Base-by-base conservation (phyloP, 495 filamentous ascomycete species). In the Talaromyces proteolyticus region DNA sequence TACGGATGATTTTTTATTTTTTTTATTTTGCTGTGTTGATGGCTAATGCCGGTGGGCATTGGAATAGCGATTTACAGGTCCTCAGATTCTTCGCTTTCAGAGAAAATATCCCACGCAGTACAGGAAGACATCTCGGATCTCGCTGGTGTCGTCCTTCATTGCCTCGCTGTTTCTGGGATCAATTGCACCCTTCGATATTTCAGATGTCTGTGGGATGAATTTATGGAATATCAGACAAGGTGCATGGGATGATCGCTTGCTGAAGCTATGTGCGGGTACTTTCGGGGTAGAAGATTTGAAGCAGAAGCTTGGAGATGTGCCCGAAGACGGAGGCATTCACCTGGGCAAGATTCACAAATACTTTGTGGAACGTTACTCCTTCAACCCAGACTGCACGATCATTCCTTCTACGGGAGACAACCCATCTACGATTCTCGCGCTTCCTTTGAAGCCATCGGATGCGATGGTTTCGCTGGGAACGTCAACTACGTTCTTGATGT, bases 401-500 rank as follows among this genome's bases (percentile, higher is more conserved):
- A 80, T 86, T 24, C 85, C 91, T 0, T 93, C 92, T 57, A 97
- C 93, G 0, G 93, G 93, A 42, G 93, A 98, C 67, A 98, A 98
- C 68, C 93, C 92, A 16, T 82, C 93, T 0, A 96, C 93, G 0
- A 96, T 98, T 55, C 84, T 98, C 8, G 85, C 91, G 0, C 74
- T 97, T 3, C 93, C 93, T 0, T 72, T 98, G 16, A 81, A 86
- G 0, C 82, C 90, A 4, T 79, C 87, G 4, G 93, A 97, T 60
- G 91, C 90, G 48, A 96, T 98, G 62, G 87, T 98, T 6, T 92
- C 87, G 5, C 79, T 98, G 4, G 93, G 93, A 40, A 98, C 93
- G 0, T 93, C 88, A 16, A 97, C 93, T 24, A 98, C 93, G 16
- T 95, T 96, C 69, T 78, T 98, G 26, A 98, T 97, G 91, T 88